These are phyloP conservation scores for Cetradonia linearis DNA, from an alignment of 495 filamentous ascomycete species.

Conservation along the genomic window DNA sequence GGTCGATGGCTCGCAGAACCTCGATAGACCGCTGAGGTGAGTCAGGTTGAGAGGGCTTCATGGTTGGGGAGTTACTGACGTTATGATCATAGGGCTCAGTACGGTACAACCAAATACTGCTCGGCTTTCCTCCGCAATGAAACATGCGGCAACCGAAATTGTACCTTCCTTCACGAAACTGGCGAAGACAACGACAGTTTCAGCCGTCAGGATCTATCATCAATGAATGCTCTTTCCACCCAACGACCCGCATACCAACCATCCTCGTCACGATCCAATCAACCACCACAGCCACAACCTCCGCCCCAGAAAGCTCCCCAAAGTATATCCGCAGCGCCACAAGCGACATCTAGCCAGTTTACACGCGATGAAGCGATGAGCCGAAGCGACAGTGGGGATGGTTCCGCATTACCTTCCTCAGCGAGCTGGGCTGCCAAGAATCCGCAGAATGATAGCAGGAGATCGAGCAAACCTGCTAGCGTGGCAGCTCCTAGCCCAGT, in stretches of 20 bases:
- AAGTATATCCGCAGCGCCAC: constrained; percentile 44
- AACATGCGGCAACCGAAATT: constrained; percentile 83
- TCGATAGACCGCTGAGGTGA: constrained; percentile 67
- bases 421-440: constrained; percentile 88
- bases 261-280: constrained; percentile 24
- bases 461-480: constrained; percentile 68
- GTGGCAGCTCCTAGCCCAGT: constrained; percentile 73
- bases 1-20: constrained; percentile 86
- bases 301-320: constrained; percentile 37
- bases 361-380: constrained; percentile 66
- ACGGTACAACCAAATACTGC: constrained; percentile 98
- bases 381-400: constrained; percentile 50
- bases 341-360: constrained; percentile 34
- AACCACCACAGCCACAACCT: constrained; percentile 39
- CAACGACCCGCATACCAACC: constrained; percentile 51
- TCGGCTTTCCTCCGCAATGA: constrained; percentile 93
- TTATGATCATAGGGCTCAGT: constrained; percentile 59
- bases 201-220: constrained; percentile 86
- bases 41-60: constrained; percentile 3
- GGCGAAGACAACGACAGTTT: constrained; percentile 97
- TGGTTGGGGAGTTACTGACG: constrained; percentile 18
- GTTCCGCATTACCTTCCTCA: constrained; percentile 78
- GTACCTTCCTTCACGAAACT: constrained; percentile 95
- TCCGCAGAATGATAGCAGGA: constrained; percentile 54
- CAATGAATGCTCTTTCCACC: constrained; percentile 79